Base-by-base conservation (phyloP, 768 basidiomycete genomes). In the Amanita rubescens region DNA sequence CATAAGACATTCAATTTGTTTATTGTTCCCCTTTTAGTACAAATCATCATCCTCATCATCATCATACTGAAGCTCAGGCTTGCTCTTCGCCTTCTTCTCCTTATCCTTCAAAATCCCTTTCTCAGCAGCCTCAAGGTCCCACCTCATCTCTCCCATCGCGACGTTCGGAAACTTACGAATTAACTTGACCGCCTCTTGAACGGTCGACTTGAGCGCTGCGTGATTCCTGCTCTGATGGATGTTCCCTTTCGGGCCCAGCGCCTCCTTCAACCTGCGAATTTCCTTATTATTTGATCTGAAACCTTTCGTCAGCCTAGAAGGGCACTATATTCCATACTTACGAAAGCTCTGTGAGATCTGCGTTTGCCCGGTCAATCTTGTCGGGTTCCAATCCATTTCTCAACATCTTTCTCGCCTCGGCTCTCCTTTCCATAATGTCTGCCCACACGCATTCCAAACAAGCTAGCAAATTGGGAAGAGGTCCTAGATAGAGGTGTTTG, bases 401-500 rank as follows among this genome's bases (percentile, higher is more conserved):
- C 71, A 46, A 15, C 61, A 62, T 30, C 38, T 64, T 60, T 49
- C 70, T 76, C 2, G 62, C 59, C 19, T 60, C 58, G 5, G 17
- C 54, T 62, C 76, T 76, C 47, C 61, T 56, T 15, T 59, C 46
- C 35, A 60, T 37, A 7, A 67, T 57, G 17, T 63, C 24, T 1
- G 58, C 34, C 10, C 68, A 60, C 19, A 63, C 59, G n/a, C 61
- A 50, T 44, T 78, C 71, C 25, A 79, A 65, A 55, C 70, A 75
- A 2, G 73, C 56, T 2, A 76, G 60, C 25, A 78, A 57, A 48
- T 68, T 71, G 1, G 76, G 73, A 7, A 79, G 62, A 38, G 68
- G 67, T 1, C 69, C 68, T 6, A 67, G 60, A 58, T 72, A 76
- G 12, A 74, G 61, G 0, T 60, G 51, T 12, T 66, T 67, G 54